A percentile compares a stretch with the other conserved stretches of the same genome.
Evolutionary conservation across 2,329 filamentous ascomycete species (phyloP).

Genomic region (Hypoxylon sp.): DNA sequence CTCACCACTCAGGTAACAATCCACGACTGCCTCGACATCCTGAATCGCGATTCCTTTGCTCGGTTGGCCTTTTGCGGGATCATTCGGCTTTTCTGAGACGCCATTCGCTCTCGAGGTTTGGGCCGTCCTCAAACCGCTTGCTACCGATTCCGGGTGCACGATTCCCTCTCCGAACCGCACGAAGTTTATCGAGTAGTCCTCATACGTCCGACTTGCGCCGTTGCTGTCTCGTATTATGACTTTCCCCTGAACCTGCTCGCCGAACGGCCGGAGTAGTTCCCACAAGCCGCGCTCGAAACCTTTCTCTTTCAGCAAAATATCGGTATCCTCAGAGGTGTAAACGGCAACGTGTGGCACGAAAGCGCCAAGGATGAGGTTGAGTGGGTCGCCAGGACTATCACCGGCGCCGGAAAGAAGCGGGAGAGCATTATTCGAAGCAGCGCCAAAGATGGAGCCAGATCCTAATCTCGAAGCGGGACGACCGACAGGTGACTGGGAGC

Average conservation of each 20-base stretch:
- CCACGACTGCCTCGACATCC: constrained; percentile 82
- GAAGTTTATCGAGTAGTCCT: constrained; percentile 92
- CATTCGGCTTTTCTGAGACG: constrained; percentile 38
- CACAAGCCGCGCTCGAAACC: constrained; percentile 84
- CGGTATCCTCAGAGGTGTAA: constrained; percentile 85
- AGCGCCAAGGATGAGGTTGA: constrained; percentile 77
- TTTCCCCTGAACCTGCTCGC: constrained; percentile 86
- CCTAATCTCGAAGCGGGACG: constrained; percentile 64
- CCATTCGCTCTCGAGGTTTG: constrained; percentile 43
- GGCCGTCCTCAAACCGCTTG: constrained; percentile 46
- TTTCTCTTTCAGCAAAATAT: constrained; percentile 81
- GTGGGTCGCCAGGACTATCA: constrained; percentile 61
- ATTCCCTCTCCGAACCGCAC: constrained; percentile 71
- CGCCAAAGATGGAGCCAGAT: constrained; percentile 66
- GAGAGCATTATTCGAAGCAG: constrained; percentile 54
- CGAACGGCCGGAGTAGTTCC: constrained; percentile 88
- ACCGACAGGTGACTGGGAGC: constrained; percentile 72
- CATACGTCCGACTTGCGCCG: constrained; percentile 81
- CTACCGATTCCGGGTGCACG: constrained; percentile 57
- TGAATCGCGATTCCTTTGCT: constrained; percentile 56
- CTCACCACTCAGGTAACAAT: constrained; percentile 79
- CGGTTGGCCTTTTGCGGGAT: constrained; percentile 23
- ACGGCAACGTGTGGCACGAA: constrained; percentile 92
- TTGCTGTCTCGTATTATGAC: constrained; percentile 91
- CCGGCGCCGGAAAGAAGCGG: constrained; percentile 52